These are phyloP conservation scores for Pseudohalonectria lignicola DNA, from an alignment of 2,329 filamentous ascomycete genomes.

Conservation along the genomic window DNA sequence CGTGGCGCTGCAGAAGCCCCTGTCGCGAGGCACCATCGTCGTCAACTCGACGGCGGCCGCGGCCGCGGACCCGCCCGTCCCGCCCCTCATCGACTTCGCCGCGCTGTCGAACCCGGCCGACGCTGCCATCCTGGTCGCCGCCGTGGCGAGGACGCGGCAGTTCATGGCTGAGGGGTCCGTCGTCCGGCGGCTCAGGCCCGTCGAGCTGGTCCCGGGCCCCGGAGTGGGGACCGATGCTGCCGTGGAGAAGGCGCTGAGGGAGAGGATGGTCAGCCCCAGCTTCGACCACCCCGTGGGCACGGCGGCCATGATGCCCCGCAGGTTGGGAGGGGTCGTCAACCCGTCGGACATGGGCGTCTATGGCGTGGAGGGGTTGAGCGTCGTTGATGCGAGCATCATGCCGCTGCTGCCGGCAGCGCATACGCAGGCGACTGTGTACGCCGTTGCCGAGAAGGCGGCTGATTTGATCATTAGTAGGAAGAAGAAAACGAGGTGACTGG, in stretches of 20 bases:
- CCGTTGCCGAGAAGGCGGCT: constrained; percentile 7
- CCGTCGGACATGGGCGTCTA: constrained; percentile 4
- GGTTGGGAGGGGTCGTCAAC: constrained; percentile 2
- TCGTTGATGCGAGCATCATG: constrained; percentile 7
- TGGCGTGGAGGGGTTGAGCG: constrained; percentile 6
- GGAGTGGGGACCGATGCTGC: constrained; percentile 16
- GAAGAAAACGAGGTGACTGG: too few species aligned
- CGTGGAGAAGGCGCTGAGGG: constrained; percentile 10
- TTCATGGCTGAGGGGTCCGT: constrained; percentile 3
- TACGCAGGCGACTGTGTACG: constrained; percentile 7
- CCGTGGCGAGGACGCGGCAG: constrained; percentile 1
- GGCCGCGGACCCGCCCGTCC: not conserved
- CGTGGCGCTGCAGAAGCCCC: constrained; percentile 2
- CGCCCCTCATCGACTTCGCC: constrained; percentile 4
- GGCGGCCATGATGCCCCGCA: constrained; percentile 8
- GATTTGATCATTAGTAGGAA: constrained; percentile 3
- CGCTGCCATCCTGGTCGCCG: constrained; percentile 1
- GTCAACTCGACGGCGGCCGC: not conserved
- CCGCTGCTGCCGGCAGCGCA: constrained; percentile 6
- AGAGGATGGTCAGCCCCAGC: not conserved
- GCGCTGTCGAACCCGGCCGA: constrained; percentile 5
- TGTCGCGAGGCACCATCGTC: constrained; percentile 4
- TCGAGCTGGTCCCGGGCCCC: constrained; percentile 4
- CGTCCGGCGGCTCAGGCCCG: not conserved
- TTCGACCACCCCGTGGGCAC: constrained; percentile 2